Percentiles rank a stretch among this genome's conserved stretches.
Evolutionary conservation across 2,329 filamentous ascomycete genomes (phyloP).

Genomic region (Hypoxylon sp.): DNA sequence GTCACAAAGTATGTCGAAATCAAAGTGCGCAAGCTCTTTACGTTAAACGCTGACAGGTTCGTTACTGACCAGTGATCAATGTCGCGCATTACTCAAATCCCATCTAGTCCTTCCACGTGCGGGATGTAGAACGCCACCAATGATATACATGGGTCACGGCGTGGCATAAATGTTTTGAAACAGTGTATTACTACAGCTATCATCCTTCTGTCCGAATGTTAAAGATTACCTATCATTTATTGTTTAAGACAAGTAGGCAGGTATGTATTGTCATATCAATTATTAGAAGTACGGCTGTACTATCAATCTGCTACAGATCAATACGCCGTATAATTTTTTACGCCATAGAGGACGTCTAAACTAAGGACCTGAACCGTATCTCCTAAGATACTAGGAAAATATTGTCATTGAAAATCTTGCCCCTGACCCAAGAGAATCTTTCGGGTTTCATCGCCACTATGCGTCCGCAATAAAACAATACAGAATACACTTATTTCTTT

Average conservation of each 20-base stretch:
- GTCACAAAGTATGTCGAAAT: conserved; percentile 14
- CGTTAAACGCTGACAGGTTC: not conserved
- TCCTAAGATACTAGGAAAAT: too few species aligned
- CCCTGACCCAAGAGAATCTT: too few species aligned
- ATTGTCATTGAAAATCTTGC: too few species aligned
- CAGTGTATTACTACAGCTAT: not conserved
- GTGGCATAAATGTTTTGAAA: conserved; percentile 1
- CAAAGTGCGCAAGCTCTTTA: not conserved
- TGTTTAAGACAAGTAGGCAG: not conserved
- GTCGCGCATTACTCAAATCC: not conserved
- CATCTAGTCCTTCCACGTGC: not conserved
- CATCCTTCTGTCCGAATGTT: not conserved
- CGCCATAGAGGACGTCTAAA: too few species aligned
- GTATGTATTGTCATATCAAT: too few species aligned
- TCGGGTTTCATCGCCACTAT: not conserved
- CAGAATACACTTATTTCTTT: conserved; percentile 15
- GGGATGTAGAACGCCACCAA: conserved; percentile 10
- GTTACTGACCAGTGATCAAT: not conserved
- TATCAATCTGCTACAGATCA: too few species aligned
- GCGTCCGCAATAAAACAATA: not conserved
- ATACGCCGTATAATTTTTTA: too few species aligned
- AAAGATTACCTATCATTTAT: not conserved
- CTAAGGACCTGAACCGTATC: too few species aligned
- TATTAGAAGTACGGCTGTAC: too few species aligned
- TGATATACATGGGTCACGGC: not conserved